A percentile compares a stretch with the other conserved stretches of the same genome.
phyloP scores from a whole-genome alignment of 2,329 filamentous ascomycete species.

The Alternaria brassicicola region DNA sequence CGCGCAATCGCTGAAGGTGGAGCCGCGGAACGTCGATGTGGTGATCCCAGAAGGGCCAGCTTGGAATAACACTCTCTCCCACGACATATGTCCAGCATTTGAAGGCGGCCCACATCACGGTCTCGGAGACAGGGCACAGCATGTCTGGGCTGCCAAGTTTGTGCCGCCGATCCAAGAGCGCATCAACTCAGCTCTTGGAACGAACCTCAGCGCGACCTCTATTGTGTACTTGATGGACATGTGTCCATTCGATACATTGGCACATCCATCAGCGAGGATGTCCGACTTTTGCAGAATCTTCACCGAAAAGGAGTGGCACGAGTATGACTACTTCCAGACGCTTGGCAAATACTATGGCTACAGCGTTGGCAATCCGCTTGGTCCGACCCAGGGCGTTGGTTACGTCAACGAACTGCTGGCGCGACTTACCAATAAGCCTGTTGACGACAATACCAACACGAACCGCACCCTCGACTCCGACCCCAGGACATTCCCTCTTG shows the following conservation, averaged over 20 bases:
- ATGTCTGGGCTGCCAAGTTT: slow-evolving; percentile 69
- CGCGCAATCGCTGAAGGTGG: slow-evolving; percentile 59
- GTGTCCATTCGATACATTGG: slow-evolving; percentile 83
- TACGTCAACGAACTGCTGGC: slow-evolving; percentile 88
- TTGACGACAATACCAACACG: slow-evolving; percentile 74
- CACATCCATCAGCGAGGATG: slow-evolving; percentile 57
- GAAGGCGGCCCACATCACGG: slow-evolving; percentile 62
- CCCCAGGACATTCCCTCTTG: slow-evolving; percentile 74
- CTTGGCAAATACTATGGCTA: slow-evolving; percentile 87
- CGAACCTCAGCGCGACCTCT: slow-evolving; percentile 67
- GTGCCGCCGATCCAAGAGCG: slow-evolving; percentile 70
- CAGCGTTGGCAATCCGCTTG: slow-evolving; percentile 76
- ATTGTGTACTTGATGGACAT: slow-evolving; percentile 82
- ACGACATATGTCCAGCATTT: slow-evolving; percentile 73
- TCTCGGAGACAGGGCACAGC: slow-evolving; percentile 57
- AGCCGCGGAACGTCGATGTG: slow-evolving; percentile 56
- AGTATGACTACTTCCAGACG: slow-evolving; percentile 81
- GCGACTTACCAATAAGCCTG: slow-evolving; percentile 71
- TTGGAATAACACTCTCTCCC: slow-evolving; percentile 82
- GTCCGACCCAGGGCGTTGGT: slow-evolving; percentile 83
- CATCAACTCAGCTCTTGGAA: slow-evolving; percentile 72
- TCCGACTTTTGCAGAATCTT: slow-evolving; percentile 82
- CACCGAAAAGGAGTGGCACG: slow-evolving; percentile 71
- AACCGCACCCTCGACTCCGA: slow-evolving; percentile 77
- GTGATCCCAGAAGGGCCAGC: slow-evolving; percentile 70